A percentile compares a stretch with the other conserved stretches of the same genome.
phyloP scores from a whole-genome alignment of 345 rosid genomes.

The Erysimum cheiranthoides region DNA sequence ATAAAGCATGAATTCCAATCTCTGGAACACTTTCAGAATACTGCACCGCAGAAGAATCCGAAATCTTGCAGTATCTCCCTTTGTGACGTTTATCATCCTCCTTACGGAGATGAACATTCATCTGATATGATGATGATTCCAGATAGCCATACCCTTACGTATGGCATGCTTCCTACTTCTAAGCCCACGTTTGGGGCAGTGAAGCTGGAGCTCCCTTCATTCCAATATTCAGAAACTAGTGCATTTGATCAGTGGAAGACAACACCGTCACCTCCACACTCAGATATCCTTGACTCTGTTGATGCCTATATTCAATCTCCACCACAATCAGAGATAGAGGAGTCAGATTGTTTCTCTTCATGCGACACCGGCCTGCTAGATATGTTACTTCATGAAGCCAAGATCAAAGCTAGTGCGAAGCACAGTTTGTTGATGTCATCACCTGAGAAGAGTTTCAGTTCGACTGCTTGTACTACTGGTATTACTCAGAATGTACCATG shows the following conservation, averaged over 20 bases:
- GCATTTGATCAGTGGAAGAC: constrained; percentile 72
- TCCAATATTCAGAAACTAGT: constrained; percentile 91
- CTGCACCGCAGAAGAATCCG: constrained; percentile 50
- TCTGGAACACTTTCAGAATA: constrained; percentile 59
- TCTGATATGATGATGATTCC: constrained; percentile 61
- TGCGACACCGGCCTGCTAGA: constrained; percentile 89
- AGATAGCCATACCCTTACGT: constrained; percentile 79
- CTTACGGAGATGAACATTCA: constrained; percentile 50
- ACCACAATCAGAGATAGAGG: constrained; percentile 56
- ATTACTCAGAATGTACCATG: constrained; percentile 17
- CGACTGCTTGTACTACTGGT: constrained; percentile 52
- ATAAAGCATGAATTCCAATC: constrained; percentile 58
- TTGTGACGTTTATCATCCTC: constrained; percentile 62
- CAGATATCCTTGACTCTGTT: constrained; percentile 67
- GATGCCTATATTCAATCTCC: constrained; percentile 91
- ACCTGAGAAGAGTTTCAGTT: constrained; percentile 67
- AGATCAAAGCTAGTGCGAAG: constrained; percentile 66
- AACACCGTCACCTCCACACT: constrained; percentile 60
- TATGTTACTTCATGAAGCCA: constrained; percentile 86
- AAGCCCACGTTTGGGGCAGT: constrained; percentile 72
- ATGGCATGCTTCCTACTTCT: constrained; percentile 91
- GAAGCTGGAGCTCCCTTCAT: constrained; percentile 99
- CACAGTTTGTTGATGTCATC: constrained; percentile 57
- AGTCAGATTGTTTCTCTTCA: constrained; percentile 64
- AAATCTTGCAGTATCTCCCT: constrained; percentile 58